Conservation (phyloP, 2,329 filamentous ascomycete genomes). For the Sclerotinia glacialis region DNA sequence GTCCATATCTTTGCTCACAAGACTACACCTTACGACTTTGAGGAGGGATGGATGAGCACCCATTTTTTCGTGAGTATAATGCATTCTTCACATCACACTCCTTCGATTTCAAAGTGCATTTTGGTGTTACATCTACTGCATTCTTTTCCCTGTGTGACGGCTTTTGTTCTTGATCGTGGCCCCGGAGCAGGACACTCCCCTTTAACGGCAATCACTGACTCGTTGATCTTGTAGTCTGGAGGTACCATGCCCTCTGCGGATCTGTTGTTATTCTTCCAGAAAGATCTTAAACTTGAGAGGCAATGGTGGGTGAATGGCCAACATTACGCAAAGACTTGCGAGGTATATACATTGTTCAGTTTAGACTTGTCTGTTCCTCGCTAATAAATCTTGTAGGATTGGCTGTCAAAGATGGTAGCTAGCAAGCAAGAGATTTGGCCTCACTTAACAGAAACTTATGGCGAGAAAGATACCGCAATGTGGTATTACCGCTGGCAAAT, state of each 20-base stretch:
- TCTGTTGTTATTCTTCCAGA: constrained; percentile 64
- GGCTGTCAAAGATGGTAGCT: constrained; percentile 58
- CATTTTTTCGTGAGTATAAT: constrained; percentile 55
- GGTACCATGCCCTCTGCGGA: constrained; percentile 70
- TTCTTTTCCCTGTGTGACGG: neutral
- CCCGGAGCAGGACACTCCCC: neutral
- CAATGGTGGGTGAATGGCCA: constrained; percentile 71
- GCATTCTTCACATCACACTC: neutral
- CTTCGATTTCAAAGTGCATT: neutral
- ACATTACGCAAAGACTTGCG: constrained; percentile 68
- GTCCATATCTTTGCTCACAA: constrained; percentile 67
- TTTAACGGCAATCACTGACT: neutral
- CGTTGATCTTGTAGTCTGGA: constrained; percentile 46
- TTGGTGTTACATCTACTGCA: neutral
- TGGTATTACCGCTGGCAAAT: constrained; percentile 73
- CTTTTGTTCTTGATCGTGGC: neutral
- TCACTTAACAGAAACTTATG: constrained; percentile 62
- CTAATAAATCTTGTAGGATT: constrained; percentile 46
- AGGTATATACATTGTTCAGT: constrained; percentile 45
- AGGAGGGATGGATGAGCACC: constrained; percentile 70
- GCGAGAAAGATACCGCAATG: constrained; percentile 54
- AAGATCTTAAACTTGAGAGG: constrained; percentile 55
- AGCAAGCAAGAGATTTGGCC: constrained; percentile 62
- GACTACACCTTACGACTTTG: constrained; percentile 66
- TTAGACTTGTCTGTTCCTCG: neutral